A percentile compares a stretch with the other conserved stretches of the same genome.
phyloP scores from a whole-genome alignment of 441 rosid species.

The Bruguiera hainesii region DNA sequence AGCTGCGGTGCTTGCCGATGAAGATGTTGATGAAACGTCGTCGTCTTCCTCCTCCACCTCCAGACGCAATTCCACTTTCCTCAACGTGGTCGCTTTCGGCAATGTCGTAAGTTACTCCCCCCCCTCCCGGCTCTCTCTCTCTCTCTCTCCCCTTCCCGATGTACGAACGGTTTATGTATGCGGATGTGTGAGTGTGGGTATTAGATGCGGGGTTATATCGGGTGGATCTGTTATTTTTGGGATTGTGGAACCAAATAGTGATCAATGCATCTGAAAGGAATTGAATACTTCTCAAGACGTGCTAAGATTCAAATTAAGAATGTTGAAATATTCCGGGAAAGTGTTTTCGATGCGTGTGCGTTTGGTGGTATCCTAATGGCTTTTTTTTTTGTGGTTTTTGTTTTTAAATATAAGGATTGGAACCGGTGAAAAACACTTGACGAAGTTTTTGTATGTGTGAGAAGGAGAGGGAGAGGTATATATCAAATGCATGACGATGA shows the following conservation, averaged over 20 bases:
- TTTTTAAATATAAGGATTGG: not conserved
- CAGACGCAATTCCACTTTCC: constrained; percentile 61
- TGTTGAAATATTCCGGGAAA: too few species aligned
- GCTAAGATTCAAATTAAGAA: too few species aligned
- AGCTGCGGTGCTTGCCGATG: constrained; percentile 76
- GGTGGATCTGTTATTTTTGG: constrained; percentile 31
- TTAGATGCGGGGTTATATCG: constrained; percentile 16
- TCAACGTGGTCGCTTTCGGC: constrained; percentile 80
- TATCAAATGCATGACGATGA: too few species aligned
- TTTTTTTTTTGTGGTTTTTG: not conserved
- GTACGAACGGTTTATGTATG: not conserved
- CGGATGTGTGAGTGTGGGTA: not conserved
- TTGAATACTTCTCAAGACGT: not conserved
- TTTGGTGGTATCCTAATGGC: not conserved
- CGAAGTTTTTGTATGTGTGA: too few species aligned
- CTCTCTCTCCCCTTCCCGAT: not conserved
- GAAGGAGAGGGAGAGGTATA: too few species aligned
- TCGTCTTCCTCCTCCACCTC: constrained; percentile 40
- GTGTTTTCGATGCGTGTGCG: not conserved
- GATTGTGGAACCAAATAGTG: not conserved
- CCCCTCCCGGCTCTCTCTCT: not conserved
- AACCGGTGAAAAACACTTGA: not conserved
- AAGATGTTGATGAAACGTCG: constrained; percentile 64
- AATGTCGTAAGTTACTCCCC: constrained; percentile 62
- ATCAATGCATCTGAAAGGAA: not conserved